phyloP scores from a whole-genome alignment of 164 flowering plant genomes.

The Tetrastigma voinierianum region DNA sequence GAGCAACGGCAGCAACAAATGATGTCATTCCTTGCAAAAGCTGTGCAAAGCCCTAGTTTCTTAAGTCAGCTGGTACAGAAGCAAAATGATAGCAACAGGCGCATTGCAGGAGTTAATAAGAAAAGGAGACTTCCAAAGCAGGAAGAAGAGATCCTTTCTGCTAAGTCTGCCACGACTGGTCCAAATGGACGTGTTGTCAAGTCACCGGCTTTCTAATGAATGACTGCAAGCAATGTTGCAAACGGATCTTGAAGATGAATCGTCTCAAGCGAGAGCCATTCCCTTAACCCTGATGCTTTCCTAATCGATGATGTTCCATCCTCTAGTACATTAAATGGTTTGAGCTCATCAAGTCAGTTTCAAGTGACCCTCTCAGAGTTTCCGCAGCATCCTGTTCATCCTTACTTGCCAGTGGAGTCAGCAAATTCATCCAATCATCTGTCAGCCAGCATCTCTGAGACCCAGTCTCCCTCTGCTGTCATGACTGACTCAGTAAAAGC shows the following conservation, averaged over 20 bases:
- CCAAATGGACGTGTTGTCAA: conserved; percentile 57
- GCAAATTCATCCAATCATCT: conserved; percentile 10
- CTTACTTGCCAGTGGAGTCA: conserved; percentile 21
- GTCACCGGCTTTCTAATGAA: conserved; percentile 59
- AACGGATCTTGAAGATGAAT: conserved; percentile 49
- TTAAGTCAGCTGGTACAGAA: conserved; percentile 62
- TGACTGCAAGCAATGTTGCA: conserved; percentile 62
- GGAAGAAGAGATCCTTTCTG: conserved; percentile 29
- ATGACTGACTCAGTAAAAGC: conserved; percentile 8
- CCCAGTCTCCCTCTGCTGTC: conserved; percentile 28
- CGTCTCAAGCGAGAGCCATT: conserved; percentile 33
- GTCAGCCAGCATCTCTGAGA: conserved; percentile 23
- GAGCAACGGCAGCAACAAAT: conserved; percentile 78
- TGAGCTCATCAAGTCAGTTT: conserved; percentile 38
- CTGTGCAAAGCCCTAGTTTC: conserved; percentile 71
- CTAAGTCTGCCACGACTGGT: conserved; percentile 9
- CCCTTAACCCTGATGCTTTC: conserved; percentile 32
- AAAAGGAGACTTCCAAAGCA: conserved; percentile 63
- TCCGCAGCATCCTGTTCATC: conserved; percentile 36
- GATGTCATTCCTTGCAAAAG: conserved; percentile 83
- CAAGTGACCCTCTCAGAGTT: conserved; percentile 63
- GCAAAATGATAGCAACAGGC: conserved; percentile 48
- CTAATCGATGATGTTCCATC: conserved; percentile 36
- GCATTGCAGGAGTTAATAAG: conserved; percentile 42
- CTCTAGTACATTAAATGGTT: conserved; percentile 30